Conservation (phyloP, 345 rosid species). For the Lepidium aucheri region DNA sequence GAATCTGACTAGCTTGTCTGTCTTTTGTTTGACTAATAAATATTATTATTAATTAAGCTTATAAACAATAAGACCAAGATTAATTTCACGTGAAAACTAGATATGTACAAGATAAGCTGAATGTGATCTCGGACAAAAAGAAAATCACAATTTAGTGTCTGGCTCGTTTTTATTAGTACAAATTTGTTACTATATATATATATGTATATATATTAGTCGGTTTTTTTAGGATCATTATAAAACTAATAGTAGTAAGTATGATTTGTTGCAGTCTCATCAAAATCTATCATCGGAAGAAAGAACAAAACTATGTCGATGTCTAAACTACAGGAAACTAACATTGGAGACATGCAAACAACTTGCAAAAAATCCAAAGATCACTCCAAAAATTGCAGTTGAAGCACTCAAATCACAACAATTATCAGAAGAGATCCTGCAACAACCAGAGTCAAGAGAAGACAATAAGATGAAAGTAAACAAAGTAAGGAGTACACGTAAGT, state of each 20-base stretch:
- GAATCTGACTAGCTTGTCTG: conserved; percentile 5
- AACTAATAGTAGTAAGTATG: neutral
- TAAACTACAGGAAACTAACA: conserved; percentile 61
- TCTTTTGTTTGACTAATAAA: conserved; percentile 4
- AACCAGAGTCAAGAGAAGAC: conserved; percentile 16
- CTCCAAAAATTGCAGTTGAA: conserved; percentile 58
- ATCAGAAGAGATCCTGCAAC: conserved; percentile 3
- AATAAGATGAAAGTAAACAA: conserved; percentile 3
- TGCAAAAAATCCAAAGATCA: conserved; percentile 72
- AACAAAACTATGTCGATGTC: conserved; percentile 57
- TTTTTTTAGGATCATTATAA: neutral
- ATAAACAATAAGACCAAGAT: conserved; percentile 3
- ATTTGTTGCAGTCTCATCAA: conserved; percentile 57
- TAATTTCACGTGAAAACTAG: conserved; percentile 10
- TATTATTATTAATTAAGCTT: neutral
- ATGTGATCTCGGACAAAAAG: neutral
- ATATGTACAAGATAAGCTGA: neutral
- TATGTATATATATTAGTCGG: neutral
- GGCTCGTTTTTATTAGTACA: neutral
- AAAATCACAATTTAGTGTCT: neutral
- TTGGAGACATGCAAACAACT: conserved; percentile 66
- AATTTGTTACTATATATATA: neutral
- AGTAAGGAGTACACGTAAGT: neutral
- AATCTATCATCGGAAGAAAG: conserved; percentile 49
- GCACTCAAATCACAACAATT: conserved; percentile 56